A percentile compares a stretch with the other conserved stretches of the same genome.
phyloP scores from a whole-genome alignment of 495 filamentous ascomycete species.

The Penicillium angulare region DNA sequence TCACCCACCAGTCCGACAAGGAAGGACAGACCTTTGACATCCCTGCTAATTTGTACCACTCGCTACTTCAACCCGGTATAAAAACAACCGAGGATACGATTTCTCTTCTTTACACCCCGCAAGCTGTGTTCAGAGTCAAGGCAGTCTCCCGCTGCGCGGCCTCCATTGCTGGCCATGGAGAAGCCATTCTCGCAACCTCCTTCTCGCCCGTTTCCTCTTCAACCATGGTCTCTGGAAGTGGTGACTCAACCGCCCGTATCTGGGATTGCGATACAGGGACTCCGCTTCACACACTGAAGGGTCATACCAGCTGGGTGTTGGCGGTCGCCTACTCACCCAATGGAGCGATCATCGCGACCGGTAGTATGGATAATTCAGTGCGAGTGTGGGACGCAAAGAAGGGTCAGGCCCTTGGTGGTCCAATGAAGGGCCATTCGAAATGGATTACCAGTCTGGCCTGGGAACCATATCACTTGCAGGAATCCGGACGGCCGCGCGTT shows the following conservation, averaged over 20 bases:
- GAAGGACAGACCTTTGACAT: constrained; percentile 57
- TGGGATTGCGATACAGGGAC: constrained; percentile 97
- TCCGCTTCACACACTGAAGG: constrained; percentile 83
- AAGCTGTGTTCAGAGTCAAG: constrained; percentile 92
- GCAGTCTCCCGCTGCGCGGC: constrained; percentile 88
- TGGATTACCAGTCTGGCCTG: constrained; percentile 87
- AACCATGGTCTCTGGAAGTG: constrained; percentile 83
- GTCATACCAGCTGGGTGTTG: constrained; percentile 92
- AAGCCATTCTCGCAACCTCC: constrained; percentile 82
- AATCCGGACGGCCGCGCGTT: constrained; percentile 69
- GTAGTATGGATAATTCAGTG: constrained; percentile 90
- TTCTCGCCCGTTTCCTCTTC: constrained; percentile 84
- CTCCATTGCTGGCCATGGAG: constrained; percentile 85
- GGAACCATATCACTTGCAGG: constrained; percentile 90
- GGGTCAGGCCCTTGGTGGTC: constrained; percentile 69
- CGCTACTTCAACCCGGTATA: constrained; percentile 59
- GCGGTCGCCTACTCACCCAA: constrained; percentile 85
- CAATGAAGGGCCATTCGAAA: constrained; percentile 86
- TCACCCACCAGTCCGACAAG: constrained; percentile 64
- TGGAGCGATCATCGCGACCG: constrained; percentile 78
- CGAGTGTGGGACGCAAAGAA: constrained; percentile 86
- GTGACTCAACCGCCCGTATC: constrained; percentile 88
- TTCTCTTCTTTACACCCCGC: constrained; percentile 78
- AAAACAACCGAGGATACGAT: constrained; percentile 73
- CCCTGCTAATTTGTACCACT: constrained; percentile 72